Evolutionary conservation across 2,329 filamentous ascomycete genomes (phyloP), one percentile per base, ranked within the genome.

Genomic region (Helotiales sp.): DNA sequence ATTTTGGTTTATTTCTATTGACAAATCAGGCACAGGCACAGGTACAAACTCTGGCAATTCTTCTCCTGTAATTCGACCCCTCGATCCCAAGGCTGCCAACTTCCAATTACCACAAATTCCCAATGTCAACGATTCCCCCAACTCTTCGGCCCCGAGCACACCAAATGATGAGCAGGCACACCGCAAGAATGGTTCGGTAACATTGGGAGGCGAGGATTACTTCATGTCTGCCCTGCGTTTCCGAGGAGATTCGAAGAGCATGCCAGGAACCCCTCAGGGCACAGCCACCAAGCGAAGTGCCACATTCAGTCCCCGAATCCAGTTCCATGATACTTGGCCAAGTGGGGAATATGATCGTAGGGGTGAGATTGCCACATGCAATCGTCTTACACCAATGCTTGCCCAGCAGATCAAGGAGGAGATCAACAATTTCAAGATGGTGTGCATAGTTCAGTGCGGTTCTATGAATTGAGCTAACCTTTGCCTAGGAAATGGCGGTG

Each of bases 331-430:
- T 77, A 98, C 94, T 7, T 99, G 94, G 93, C 93, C 94, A 2
- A 93, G 91, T 76, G 91, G 92, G 74, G 96, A 99, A 79, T 99
- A 99, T 77, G 96, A 99, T 79, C 92, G 96, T 69, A 89, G 96
- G 63, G 96, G 96, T 63, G 96, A 99, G 69, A 92, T 98, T 81
- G 94, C 96, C 11, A 99, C 96, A 1, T 99, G 96, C 87, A 99
- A 99, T 78, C 92, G 95, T 72, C 85, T 99, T 73, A 99, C 96
- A 58, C 96, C 96, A 13, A 94, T 97, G 86, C 87, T 99, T 70
- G 96, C 96, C 54, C 96, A 99, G 82, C 96, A 99, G 80, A 99
- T 99, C 82, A 98, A 98, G 82, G 96, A 99, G 82, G 96, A 99
- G 82, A 87, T 99, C 74, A 99, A 99, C 82, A 96, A 90, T 74